Base-by-base conservation (phyloP, 352 stramenopile genomes). In the Pythium chondricola region DNA sequence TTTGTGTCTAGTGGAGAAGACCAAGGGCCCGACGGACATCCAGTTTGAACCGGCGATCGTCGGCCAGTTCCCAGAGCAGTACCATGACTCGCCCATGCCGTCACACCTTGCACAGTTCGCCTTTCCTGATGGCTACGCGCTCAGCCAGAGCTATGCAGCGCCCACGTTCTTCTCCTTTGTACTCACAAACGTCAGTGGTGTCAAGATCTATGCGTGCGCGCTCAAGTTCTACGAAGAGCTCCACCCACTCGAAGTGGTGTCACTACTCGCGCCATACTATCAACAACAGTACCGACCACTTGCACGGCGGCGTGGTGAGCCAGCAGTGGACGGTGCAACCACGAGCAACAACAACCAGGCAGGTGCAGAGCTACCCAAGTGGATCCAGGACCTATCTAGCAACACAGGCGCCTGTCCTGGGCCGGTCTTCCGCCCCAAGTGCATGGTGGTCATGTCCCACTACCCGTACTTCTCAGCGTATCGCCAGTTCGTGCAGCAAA, bases 381-480 rank as follows among this genome's bases (percentile, higher is more conserved):
- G 80, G 80, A 61, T 88, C 4, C 74, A 83, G 39, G 73, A 88
- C 45, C 51, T 88, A 2, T 88, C 76, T 17, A 61, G 65, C 0
- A 63, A 73, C 32, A 61, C 66, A 10, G 48, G 64, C 3, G 66
- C 63, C 22, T 66, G 69, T 16, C 72, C 78, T 17, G 74, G 75
- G 0, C 67, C 79, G 21, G 78, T 89, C 16, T 98, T 95, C 58
- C 83, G 88, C 27, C 93, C 95, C 4, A 98, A 98, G 43, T 94
- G 86, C 51, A 81, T 98, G 32, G 62, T 97, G 20, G 59, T 98
- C 24, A 82, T 97, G 20, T 98, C 88, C 9, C 92, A 97, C 35
- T 98, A 97, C 74, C 94, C 94, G 4, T 98, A 98, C 65, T 96
- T 97, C 43, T 94, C 71, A 13, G 84, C 92, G 7, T 98, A 97